Evolutionary conservation across 192 early-diverging fungal species (phyloP), one percentile per base, ranked within the genome.

Genomic region (Endogone sp.): DNA sequence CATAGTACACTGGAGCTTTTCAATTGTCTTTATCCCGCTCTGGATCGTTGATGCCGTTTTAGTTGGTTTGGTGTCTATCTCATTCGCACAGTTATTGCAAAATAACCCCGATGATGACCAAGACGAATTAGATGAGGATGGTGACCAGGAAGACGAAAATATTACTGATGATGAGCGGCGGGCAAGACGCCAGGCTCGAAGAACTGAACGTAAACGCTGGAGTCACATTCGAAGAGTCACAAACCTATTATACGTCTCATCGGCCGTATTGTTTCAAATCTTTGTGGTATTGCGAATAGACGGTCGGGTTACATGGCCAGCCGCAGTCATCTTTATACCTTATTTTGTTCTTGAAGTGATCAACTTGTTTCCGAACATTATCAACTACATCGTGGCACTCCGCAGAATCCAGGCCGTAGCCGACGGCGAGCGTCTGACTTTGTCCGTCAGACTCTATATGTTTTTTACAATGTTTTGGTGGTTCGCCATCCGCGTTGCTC

Each of bases 291-390:
- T 92, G 55, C 78, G 82, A 60, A 78, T 94, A 26, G 91, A 98
- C 71, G 74, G 82, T n/a, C 62, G 70, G 21, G 77, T 90, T 25
- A 71, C 60, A 25, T 89, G 86, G 83, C 81, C 82, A 2, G 90
- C 86, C 61, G 83, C 80, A 37, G 65, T 83, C 0, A 89, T 96
- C 2, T 94, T 94, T 76, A 75, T 85, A 24, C 95, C 95, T 25
- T 95, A 92, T 82, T 92, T 94, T 71, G 58, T 90, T n/a, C 65
- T 95, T 11, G 95, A 98, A 67, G 81, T 68, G 20, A 78, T 92
- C 26, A 77, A 93, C 59, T 76, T 93, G 60, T 24, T 91, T 22
- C 71, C 81, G 29, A 69, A 67, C 30, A 2, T 74, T 25, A 63
- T 86, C n/a, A 77, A 81, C 27, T 70, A 74, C 58, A 27, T 70